A percentile compares a stretch with the other conserved stretches of the same genome.
Evolutionary conservation across 1,284 basidiomycete species (phyloP).

Genomic region (Mycosarcoma mackinlayi): DNA sequence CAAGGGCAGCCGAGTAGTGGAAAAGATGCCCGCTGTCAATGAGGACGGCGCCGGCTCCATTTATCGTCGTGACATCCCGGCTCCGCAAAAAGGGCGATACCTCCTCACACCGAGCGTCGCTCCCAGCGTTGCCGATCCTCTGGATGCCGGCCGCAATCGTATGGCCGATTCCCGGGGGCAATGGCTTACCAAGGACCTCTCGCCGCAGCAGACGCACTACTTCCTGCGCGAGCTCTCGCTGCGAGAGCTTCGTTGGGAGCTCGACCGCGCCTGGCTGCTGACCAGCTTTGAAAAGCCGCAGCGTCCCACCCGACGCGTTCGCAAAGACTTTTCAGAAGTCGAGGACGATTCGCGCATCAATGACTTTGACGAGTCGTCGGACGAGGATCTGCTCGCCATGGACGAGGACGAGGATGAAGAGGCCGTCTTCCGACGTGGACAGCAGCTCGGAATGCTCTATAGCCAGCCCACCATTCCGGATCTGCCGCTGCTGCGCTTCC

Average conservation of each 20-base stretch:
- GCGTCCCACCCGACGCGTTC: constrained; percentile 17
- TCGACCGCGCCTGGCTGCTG: constrained; percentile 60
- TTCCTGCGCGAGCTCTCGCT: constrained; percentile 56
- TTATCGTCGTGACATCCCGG: constrained; percentile 27
- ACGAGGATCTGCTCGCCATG: constrained; percentile 40
- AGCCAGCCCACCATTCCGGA: constrained; percentile 41
- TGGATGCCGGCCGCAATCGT: constrained; percentile 30
- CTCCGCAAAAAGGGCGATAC: constrained; percentile 28
- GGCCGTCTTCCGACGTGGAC: constrained; percentile 57
- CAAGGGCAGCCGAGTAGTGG: constrained; percentile 31
- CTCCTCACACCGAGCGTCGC: constrained; percentile 51
- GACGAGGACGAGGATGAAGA: constrained; percentile 59
- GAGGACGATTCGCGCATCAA: constrained; percentile 57
- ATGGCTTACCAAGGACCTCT: constrained; percentile 56
- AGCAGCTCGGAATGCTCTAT: constrained; percentile 42
- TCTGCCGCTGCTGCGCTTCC: constrained; percentile 60
- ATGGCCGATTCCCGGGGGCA: constrained; percentile 19
- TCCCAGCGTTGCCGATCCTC: constrained; percentile 47
- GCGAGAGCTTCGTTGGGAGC: constrained; percentile 60
- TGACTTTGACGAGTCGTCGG: constrained; percentile 57
- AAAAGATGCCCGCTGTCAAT: constrained; percentile 35
- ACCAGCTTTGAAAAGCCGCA: constrained; percentile 54
- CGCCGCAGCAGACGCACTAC: constrained; percentile 60
- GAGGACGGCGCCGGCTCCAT: constrained; percentile 28
- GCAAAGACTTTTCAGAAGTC: constrained; percentile 30